Percentiles rank a stretch among this genome's conserved stretches.
Conservation (phyloP, 2,329 filamentous ascomycete genomes). For the Myriosclerotinia duriaeana region DNA sequence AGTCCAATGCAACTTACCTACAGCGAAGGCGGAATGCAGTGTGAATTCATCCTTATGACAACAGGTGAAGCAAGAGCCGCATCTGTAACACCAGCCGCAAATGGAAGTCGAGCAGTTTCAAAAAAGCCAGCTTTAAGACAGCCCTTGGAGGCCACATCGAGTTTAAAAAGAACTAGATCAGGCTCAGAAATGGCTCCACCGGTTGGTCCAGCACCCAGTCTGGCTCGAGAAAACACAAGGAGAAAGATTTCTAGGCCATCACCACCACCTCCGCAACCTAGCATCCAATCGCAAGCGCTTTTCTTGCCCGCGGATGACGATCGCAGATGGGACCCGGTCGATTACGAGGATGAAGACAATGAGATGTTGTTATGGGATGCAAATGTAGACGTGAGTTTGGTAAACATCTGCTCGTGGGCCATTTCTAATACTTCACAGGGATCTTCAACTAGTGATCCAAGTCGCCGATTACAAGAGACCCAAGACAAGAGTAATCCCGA, state of each 20-base stretch:
- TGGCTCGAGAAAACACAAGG: slow-evolving; percentile 36
- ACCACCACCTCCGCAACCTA: slow-evolving; percentile 55
- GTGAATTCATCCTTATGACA: slow-evolving; percentile 81
- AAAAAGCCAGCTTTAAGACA: slow-evolving; percentile 37
- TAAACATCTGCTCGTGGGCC: slow-evolving; percentile 14
- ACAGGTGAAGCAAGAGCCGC: slow-evolving; percentile 57
- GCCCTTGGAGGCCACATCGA: slow-evolving; percentile 35
- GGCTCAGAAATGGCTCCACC: slow-evolving; percentile 37
- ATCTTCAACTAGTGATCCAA: slow-evolving; percentile 34
- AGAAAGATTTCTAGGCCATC: slow-evolving; percentile 48
- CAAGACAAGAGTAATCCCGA: slow-evolving; percentile 27
- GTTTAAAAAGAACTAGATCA: slow-evolving; percentile 32
- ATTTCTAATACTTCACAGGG: slow-evolving; percentile 40
- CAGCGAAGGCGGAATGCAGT: slow-evolving; percentile 64
- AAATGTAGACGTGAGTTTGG: slow-evolving; percentile 56
- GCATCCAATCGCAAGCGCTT: slow-evolving; percentile 63
- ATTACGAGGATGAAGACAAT: slow-evolving; percentile 63
- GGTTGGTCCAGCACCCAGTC: slow-evolving; percentile 28
- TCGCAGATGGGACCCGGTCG: slow-evolving; percentile 68
- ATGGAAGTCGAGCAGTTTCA: slow-evolving; percentile 32
- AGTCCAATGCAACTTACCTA: slow-evolving; percentile 74
- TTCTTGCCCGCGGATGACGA: slow-evolving; percentile 72
- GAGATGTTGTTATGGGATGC: slow-evolving; percentile 74
- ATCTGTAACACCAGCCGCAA: slow-evolving; percentile 36
- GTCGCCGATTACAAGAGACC: slow-evolving; percentile 27